Conservation (phyloP, 2,329 filamentous ascomycete species). For the Sordariomycetes sp. region DNA sequence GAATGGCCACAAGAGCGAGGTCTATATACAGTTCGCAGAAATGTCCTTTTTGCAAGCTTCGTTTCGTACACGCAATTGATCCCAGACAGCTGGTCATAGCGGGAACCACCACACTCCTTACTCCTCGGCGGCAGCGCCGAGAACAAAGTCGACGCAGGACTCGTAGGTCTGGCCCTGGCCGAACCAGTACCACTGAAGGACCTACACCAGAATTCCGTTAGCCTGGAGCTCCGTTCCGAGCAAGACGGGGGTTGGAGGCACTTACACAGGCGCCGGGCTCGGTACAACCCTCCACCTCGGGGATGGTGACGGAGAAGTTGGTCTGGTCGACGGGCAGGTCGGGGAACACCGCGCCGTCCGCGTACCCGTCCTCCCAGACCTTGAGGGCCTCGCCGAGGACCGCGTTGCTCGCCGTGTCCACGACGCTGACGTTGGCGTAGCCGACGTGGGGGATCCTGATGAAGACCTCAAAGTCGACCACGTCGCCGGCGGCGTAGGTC, state of each 20-base stretch:
- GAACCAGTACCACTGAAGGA: slow-evolving; percentile 55
- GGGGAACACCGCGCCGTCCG: slow-evolving; percentile 6
- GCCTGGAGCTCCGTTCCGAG: neutral
- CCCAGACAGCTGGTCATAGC: too few species aligned
- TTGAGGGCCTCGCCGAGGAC: slow-evolving; percentile 37
- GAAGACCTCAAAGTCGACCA: slow-evolving; percentile 24
- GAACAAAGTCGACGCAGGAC: slow-evolving; percentile 47
- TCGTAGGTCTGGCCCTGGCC: slow-evolving; percentile 50
- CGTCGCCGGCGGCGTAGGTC: slow-evolving; percentile 19
- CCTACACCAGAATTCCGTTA: slow-evolving; percentile 13
- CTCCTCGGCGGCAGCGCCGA: slow-evolving; percentile 2
- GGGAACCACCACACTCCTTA: neutral
- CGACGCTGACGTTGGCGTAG: slow-evolving; percentile 34
- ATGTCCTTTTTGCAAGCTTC: too few species aligned
- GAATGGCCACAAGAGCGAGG: too few species aligned
- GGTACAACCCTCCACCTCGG: slow-evolving; percentile 31
- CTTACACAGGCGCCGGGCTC: slow-evolving; percentile 29
- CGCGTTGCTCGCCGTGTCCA: slow-evolving; percentile 32
- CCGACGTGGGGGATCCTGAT: slow-evolving; percentile 24
- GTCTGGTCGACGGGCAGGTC: slow-evolving; percentile 9
- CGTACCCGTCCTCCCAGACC: slow-evolving; percentile 22
- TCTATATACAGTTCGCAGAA: too few species aligned
- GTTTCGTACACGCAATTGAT: too few species aligned
- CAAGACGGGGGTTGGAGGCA: neutral
- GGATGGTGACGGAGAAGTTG: slow-evolving; percentile 43